Evolutionary conservation across 2,329 filamentous ascomycete species (phyloP).

Genomic region (Neopestalotiopsis rosae): DNA sequence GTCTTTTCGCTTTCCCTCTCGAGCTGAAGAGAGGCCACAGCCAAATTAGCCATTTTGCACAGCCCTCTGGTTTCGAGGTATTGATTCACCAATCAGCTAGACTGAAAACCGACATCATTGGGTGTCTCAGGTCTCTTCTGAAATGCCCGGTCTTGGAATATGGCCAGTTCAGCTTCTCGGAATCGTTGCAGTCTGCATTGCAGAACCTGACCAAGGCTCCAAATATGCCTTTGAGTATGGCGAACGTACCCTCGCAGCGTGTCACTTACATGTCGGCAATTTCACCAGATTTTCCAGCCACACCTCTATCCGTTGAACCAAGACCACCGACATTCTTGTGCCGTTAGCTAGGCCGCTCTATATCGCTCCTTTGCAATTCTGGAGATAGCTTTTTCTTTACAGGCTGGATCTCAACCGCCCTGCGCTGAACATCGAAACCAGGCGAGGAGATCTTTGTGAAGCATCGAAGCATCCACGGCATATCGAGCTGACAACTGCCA

Average conservation of each 20-base stretch:
- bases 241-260: neutral
- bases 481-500: neutral
- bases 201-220: too few relatives aligned
- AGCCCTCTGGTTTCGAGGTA: too few relatives aligned
- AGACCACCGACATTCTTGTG: neutral
- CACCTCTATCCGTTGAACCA: neutral
- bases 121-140: neutral
- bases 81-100: too few relatives aligned
- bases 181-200: neutral
- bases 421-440: neutral
- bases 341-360: neutral
- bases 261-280: neutral
- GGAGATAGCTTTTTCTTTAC: neutral
- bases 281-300: neutral
- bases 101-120: too few relatives aligned
- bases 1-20: too few relatives aligned
- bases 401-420: too few relatives aligned
- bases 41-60: too few relatives aligned
- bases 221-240: neutral
- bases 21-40: too few relatives aligned
- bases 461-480: neutral
- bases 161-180: neutral
- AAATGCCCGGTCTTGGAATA: neutral
- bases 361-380: neutral
- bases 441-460: neutral